Evolutionary conservation across 805 yeast genomes (phyloP), one percentile per base, ranked within the genome.

Genomic region (Zygoascus bituminiphila): DNA sequence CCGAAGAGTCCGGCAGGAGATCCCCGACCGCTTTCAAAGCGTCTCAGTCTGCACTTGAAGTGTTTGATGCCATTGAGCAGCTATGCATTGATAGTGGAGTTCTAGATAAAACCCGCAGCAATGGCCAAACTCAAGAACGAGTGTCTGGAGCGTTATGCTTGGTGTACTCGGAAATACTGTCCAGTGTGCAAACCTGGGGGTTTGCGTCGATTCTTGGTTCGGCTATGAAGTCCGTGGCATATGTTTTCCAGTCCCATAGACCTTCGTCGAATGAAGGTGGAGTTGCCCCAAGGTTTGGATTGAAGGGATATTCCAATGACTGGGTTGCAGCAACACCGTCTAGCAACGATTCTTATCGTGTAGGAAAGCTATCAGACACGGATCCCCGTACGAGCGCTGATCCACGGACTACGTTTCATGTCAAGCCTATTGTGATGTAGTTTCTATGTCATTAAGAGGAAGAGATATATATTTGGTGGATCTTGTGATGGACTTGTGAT

Each of bases 121-220:
- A 22, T 2, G 26, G 35, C 20, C 20, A 15, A 24, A 12, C 29
- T 22, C 17, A 12, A n/a, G 44, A 35, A 14, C 51, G 53, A 22
- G 48, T 59, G 24, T 56, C 60, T 1, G 54, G 60, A 1, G 53
- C 60, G 1, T 41, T 61, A 22, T 61, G 63, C 14, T 52, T 58
- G 20, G 46, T 53, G 10, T 56, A 53, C 29, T 64, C 65, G 7
- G 62, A 58, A 24, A 41, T 55, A 1, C 51, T 56, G 17, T 62
- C 58, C 15, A 51, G 58, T 4, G 48, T 57, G 25, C 58, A 55
- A 23, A 47, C 57, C 20, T 61, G 65, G 64, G 58, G 60, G 8
- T 44, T 59, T 17, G 56, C 61, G 8, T 48, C 51, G 25, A 54
- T 61, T 8, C 50, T 61, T 44, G 50, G 58, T 29, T 38, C 50